Evolutionary conservation across 2,329 filamentous ascomycete genomes (phyloP).

Genomic region (Phoma sp.): DNA sequence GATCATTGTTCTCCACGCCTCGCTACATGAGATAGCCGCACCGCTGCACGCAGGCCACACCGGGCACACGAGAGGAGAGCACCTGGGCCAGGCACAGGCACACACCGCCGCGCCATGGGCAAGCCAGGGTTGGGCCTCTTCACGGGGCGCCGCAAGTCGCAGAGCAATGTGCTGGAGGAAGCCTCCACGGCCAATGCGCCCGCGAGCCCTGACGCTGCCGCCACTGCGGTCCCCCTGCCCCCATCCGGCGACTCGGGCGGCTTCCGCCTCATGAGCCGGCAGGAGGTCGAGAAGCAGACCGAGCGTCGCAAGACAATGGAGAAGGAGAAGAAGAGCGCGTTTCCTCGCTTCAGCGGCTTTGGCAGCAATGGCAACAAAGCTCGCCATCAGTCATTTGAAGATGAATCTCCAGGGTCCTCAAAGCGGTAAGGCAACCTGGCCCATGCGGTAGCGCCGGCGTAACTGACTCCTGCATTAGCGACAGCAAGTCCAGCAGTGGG

Average conservation of each 20-base stretch:
- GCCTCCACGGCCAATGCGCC: slow-evolving; percentile 18
- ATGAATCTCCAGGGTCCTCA: slow-evolving; percentile 43
- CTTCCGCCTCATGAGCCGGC: slow-evolving; percentile 45
- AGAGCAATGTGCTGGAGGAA: slow-evolving; percentile 44
- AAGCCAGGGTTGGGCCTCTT: slow-evolving; percentile 43
- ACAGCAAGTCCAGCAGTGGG: slow-evolving; percentile 50
- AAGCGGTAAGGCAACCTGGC: slow-evolving; percentile 42
- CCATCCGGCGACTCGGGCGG: slow-evolving; percentile 31
- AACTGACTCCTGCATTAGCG: slow-evolving; percentile 42
- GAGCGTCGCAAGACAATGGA: slow-evolving; percentile 38
- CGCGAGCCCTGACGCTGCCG: slow-evolving; percentile 27
- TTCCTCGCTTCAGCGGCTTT: slow-evolving; percentile 44
- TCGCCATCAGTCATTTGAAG: slow-evolving; percentile 45
- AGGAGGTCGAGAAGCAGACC: slow-evolving; percentile 37
- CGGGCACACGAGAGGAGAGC: slow-evolving; percentile 24
- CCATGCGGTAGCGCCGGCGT: slow-evolving; percentile 30
- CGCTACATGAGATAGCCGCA: slow-evolving; percentile 27
- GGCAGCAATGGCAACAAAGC: slow-evolving; percentile 36
- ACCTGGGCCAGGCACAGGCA: slow-evolving; percentile 7
- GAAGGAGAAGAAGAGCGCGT: slow-evolving; percentile 41
- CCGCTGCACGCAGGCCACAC: slow-evolving; percentile 25
- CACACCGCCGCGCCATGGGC: slow-evolving; percentile 26
- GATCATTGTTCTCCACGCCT: neutral
- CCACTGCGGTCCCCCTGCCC: slow-evolving; percentile 14
- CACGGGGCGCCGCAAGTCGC: slow-evolving; percentile 46